phyloP scores from a whole-genome alignment of 371 early-diverging fungal species.

The Blakeslea trispora region DNA sequence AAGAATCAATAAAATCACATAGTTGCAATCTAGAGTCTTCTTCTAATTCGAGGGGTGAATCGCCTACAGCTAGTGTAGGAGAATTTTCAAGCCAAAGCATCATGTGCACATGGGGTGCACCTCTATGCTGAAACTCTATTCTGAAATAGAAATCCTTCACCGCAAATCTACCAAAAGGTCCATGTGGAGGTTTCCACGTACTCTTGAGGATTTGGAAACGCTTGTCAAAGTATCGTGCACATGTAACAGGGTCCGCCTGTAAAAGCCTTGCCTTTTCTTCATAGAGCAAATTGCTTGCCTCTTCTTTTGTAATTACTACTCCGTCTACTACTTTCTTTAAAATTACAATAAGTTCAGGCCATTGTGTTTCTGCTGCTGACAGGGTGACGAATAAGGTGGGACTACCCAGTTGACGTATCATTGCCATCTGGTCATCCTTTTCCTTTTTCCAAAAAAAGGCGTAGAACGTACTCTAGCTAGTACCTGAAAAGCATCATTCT shows the following conservation, averaged over 20 bases:
- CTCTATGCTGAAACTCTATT: slow-evolving; percentile 11
- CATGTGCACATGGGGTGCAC: slow-evolving; percentile 1
- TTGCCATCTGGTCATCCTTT: slow-evolving; percentile 5
- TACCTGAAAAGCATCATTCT: slow-evolving; percentile 7
- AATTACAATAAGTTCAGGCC: slow-evolving; percentile 5
- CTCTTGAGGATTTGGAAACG: slow-evolving; percentile 1
- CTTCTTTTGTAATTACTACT: not conserved
- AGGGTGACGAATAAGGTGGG: slow-evolving; percentile 7
- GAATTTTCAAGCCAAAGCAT: not conserved
- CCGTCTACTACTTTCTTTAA: slow-evolving; percentile 10
- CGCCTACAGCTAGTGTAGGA: not conserved
- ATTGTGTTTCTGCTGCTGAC: slow-evolving; percentile 8
- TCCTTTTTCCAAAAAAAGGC: slow-evolving; percentile 3
- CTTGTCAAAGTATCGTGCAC: slow-evolving; percentile 12
- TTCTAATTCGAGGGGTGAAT: too few species aligned
- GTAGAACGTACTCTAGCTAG: slow-evolving; percentile 5
- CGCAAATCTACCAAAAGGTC: slow-evolving; percentile 2
- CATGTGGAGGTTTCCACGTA: slow-evolving; percentile 6
- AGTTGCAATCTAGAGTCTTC: not conserved
- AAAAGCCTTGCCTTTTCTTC: slow-evolving; percentile 6
- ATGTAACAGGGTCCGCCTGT: slow-evolving; percentile 9
- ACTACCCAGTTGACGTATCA: slow-evolving; percentile 8
- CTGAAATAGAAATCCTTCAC: slow-evolving; percentile 4
- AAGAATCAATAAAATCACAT: not conserved
- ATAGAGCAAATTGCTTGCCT: not conserved